phyloP scores from a whole-genome alignment of 129 eudicot species.

The Sambucus nigra region DNA sequence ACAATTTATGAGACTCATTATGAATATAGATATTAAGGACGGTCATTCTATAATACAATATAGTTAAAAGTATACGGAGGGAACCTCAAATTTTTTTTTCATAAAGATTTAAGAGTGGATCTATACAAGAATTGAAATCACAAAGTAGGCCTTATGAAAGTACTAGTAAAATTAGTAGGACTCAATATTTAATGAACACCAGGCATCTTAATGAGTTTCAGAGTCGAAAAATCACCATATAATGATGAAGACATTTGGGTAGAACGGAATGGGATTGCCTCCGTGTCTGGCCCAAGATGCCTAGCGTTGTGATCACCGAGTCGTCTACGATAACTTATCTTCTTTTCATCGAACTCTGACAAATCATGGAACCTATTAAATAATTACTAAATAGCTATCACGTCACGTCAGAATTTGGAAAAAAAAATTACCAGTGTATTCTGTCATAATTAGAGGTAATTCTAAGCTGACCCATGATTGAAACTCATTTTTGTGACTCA shows the following conservation, averaged over 20 bases:
- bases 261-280: slow-evolving; percentile 35
- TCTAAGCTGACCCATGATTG: no score
- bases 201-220: not conserved
- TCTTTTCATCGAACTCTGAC: slow-evolving; percentile 61
- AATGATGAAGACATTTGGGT: slow-evolving; percentile 23
- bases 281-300: slow-evolving; percentile 46
- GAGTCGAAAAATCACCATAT: slow-evolving; percentile 8
- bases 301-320: slow-evolving; percentile 63
- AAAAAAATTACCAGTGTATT: no score
- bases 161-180: not conserved
- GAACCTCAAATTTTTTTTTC: not conserved
- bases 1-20: no score
- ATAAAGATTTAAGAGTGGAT: not conserved
- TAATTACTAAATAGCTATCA: not conserved
- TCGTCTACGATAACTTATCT: slow-evolving; percentile 63
- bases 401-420: no score
- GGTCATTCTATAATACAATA: not conserved
- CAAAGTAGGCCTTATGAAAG: not conserved
- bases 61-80: not conserved
- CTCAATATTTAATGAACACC: not conserved
- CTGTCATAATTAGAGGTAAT: no score
- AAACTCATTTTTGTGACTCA: no score
- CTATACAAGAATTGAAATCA: not conserved
- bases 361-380: slow-evolving; percentile 48
- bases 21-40: no score